Base-by-base conservation (phyloP, 441 rosid species). In the Jatropha multifida region DNA sequence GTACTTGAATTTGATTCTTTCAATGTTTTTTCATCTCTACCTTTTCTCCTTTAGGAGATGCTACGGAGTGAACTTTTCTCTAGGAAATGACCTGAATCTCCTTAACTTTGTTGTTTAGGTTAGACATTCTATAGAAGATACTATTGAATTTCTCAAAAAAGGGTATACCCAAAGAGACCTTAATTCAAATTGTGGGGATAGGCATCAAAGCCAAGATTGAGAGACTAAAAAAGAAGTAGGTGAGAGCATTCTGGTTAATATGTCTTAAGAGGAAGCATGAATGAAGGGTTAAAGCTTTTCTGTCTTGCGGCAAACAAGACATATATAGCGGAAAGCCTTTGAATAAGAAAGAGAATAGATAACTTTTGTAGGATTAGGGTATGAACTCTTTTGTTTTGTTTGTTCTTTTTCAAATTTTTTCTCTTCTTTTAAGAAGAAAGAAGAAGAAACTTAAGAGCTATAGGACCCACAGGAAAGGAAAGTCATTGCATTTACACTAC, bases 401-500 rank as follows among this genome's bases (percentile, higher is more conserved):
- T 9, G 49, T 58, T 64, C 32, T 56, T 72, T 44, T 26, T 23
- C 23, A 23, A 23, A 23, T 23, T 0, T 23, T 23, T 81, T 83
- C 90, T 83, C 92, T 79, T 74, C 92, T 85, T 84, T 86, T 84
- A 76, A 86, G 85, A 74, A 65, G 69, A 76, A 44, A 62, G 61
- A 49, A 17, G 18, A 40, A 51, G 54, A 32, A 61, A 54, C 2
- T 37, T 11, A 0, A 26, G 32, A 14, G 14, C 11, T 4, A 5
- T 17, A 52, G 2, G 69, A 48, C 72, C 72, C 61, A 32, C 46
- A 5, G 23, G 46, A 3, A 23, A 37, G 17, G 5, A 49, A 49
- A 49, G 20, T 64, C 68, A 64, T 66, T 20, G 10, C 38, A 66
- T 66, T 66, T 44, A 23, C 69, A 18, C 51, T 20, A 18, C 51